Evolutionary conservation across 169 alveolate genomes (phyloP), one percentile per base, ranked within the genome.

Genomic region (Cryptosporidium ubiquitum): DNA sequence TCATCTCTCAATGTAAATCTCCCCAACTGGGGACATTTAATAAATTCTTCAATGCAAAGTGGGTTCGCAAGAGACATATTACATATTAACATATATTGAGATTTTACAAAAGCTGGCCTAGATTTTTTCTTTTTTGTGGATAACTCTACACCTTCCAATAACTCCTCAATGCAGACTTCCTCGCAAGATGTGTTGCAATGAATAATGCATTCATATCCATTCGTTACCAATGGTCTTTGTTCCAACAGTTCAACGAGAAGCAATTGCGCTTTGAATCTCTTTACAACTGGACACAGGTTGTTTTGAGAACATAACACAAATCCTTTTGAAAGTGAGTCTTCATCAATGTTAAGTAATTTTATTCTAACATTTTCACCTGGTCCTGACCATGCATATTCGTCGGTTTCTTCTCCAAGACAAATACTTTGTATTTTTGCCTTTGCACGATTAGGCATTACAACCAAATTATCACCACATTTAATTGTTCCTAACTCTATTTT

Each of bases 1-100:
- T 97, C 99, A 52, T 97, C 99, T 57, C 99, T 93, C 61, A 98
- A 94, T 20, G 99, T 97, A 93, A 98, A 97, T 79, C 99, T 93
- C 10, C 99, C 99, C 42, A 98, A 91, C 84, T 96, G 98, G 39
- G 97, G 95, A 37, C 97, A 84, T 31, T 70, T 91, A 52, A 93
- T 95, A 91, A 93, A 98, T 57, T 94, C 95, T 89, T 97, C 99
- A 85, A 97, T 74, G 69, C 99, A 96, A 39, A 96, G 92, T 18
- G 98, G 96, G 42, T 95, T 86, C 12, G 94, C 86, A 57, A 96
- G 58, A 10, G 70, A 14, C 73, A 74, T 52, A 89, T 93, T 91
- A 92, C 91, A 92, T 3, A 64, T 33, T 75, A 92, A 94, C 93
- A 93, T 96, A 86, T 93, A 93, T 84, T 89, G 94, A 84, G 92